Conservation (phyloP, 192 early-diverging fungal genomes). For the Umbelopsis ramanniana region DNA sequence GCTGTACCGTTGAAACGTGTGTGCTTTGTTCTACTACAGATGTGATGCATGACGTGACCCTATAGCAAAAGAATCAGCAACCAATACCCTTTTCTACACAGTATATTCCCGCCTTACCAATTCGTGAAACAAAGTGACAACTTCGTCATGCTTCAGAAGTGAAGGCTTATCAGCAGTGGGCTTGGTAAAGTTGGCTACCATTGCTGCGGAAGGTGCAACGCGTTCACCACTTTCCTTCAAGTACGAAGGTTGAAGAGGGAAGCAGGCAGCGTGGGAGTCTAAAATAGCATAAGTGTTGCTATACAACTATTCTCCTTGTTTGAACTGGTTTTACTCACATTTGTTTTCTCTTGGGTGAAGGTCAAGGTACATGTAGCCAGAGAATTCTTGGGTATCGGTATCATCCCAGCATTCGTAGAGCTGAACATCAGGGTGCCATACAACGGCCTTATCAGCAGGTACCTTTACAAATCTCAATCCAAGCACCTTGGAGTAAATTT, state of each 20-base stretch:
- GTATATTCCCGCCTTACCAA: constrained; percentile 64
- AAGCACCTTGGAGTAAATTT: constrained; percentile 78
- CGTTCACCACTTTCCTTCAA: constrained; percentile 55
- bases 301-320: not conserved
- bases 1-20: constrained; percentile 77
- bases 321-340: constrained; percentile 54
- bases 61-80: not conserved
- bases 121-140: constrained; percentile 86
- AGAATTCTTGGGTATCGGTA: constrained; percentile 55
- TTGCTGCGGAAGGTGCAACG: constrained; percentile 69
- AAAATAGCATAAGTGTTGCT: not conserved
- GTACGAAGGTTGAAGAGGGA: constrained; percentile 74
- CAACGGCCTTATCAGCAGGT: constrained; percentile 47
- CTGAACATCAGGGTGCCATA: constrained; percentile 84
- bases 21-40: constrained; percentile 79
- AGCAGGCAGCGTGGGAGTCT: constrained; percentile 76
- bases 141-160: constrained; percentile 80
- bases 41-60: constrained; percentile 45
- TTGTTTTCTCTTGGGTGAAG: constrained; percentile 71
- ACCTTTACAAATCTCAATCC: constrained; percentile 71
- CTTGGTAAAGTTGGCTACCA: constrained; percentile 76
- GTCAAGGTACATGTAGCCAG: constrained; percentile 80
- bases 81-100: constrained; percentile 27
- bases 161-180: constrained; percentile 69
- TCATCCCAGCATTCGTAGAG: constrained; percentile 79